phyloP scores from a whole-genome alignment of 768 basidiomycete species.

The Ramaria rubella region DNA sequence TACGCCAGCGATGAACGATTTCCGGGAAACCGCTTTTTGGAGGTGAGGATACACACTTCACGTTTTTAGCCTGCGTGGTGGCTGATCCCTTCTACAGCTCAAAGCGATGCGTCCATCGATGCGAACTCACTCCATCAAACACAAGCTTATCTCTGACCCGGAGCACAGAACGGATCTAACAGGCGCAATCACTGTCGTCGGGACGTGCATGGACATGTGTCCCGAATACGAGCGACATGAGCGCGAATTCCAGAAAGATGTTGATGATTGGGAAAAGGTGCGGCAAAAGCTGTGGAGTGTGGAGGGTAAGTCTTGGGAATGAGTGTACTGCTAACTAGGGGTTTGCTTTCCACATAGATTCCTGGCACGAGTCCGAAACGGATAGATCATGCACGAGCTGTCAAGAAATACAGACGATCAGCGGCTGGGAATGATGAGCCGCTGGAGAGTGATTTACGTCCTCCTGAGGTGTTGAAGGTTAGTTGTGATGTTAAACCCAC shows the following conservation, averaged over 20 bases:
- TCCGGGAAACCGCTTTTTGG: constrained; percentile 8
- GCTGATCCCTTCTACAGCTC: constrained; percentile 1
- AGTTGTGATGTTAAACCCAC: neutral
- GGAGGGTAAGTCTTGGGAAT: neutral
- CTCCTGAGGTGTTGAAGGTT: constrained; percentile 77
- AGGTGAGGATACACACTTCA: constrained; percentile 1
- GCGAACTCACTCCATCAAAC: constrained; percentile 5
- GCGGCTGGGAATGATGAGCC: constrained; percentile 84
- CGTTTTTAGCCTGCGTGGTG: neutral
- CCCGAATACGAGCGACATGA: constrained; percentile 90
- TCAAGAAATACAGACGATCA: constrained; percentile 88
- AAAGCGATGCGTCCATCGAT: constrained; percentile 10
- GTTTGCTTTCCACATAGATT: constrained; percentile 37
- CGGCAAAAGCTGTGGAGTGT: neutral
- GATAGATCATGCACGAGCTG: constrained; percentile 80
- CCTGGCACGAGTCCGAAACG: constrained; percentile 63
- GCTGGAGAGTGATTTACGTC: constrained; percentile 85
- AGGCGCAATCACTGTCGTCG: constrained; percentile 79
- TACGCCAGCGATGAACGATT: neutral
- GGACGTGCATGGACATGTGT: constrained; percentile 92
- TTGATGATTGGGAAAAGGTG: constrained; percentile 83
- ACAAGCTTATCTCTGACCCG: constrained; percentile 9
- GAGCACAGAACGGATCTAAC: constrained; percentile 9
- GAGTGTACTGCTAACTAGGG: neutral
- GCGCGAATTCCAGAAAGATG: constrained; percentile 81